Conservation (phyloP, 2,329 filamentous ascomycete genomes). For the Hansfordia pulvinata region DNA sequence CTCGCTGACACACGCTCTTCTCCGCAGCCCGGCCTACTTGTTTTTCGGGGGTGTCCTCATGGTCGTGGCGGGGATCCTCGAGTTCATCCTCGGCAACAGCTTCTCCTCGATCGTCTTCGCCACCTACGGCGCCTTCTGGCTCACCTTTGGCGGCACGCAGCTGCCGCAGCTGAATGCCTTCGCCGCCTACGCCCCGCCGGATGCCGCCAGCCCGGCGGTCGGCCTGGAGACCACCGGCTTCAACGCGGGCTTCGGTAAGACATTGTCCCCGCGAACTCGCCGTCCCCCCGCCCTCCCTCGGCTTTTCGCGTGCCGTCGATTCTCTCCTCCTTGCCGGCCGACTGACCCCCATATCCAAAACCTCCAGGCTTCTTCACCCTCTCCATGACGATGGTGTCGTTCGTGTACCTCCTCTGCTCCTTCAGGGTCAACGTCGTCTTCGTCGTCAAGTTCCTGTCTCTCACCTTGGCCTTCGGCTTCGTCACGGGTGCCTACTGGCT, state of each 20-base stretch:
- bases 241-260: slow-evolving; percentile 39
- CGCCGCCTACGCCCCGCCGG: slow-evolving; percentile 24
- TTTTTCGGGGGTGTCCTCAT: slow-evolving; percentile 41
- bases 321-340: too few relatives aligned
- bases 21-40: slow-evolving; percentile 28
- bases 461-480: slow-evolving; percentile 44
- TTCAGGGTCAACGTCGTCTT: slow-evolving; percentile 61
- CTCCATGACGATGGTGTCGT: slow-evolving; percentile 51
- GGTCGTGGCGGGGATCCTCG: slow-evolving; percentile 35
- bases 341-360: slow-evolving; percentile 2
- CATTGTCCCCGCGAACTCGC: too few relatives aligned
- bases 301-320: too few relatives aligned
- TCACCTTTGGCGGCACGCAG: slow-evolving; percentile 39
- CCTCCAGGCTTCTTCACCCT: slow-evolving; percentile 46
- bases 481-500: slow-evolving; percentile 49
- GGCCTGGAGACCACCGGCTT: slow-evolving; percentile 35
- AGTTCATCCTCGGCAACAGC: slow-evolving; percentile 44
- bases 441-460: slow-evolving; percentile 51
- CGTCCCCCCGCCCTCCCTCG: too few relatives aligned
- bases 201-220: slow-evolving; percentile 17
- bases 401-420: slow-evolving; percentile 56
- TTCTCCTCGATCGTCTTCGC: slow-evolving; percentile 45
- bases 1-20: slow-evolving; percentile 4
- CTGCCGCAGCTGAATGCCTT: slow-evolving; percentile 38
- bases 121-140: slow-evolving; percentile 39